Conservation (phyloP, 2,329 filamentous ascomycete species). For the Botrytis porri region DNA sequence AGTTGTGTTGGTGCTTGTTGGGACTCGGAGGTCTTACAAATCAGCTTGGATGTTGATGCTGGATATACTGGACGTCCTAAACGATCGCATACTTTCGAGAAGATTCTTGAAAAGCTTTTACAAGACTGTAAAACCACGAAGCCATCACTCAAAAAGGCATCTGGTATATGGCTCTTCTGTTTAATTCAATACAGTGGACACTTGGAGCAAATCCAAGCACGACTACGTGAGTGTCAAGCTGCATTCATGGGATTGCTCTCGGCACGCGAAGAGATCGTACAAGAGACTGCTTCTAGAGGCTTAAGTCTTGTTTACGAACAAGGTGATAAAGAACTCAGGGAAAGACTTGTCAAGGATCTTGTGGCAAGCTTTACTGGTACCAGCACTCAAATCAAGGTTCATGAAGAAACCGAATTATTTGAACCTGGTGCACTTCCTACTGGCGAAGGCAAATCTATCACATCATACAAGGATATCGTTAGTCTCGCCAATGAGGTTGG, state of each 20-base stretch:
- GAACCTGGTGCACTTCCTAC: slow-evolving; percentile 25
- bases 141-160: slow-evolving; percentile 84
- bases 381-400: slow-evolving; percentile 73
- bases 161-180: slow-evolving; percentile 92
- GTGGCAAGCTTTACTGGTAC: slow-evolving; percentile 71
- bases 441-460: slow-evolving; percentile 63
- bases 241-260: slow-evolving; percentile 86
- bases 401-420: slow-evolving; percentile 77
- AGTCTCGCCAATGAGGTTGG: slow-evolving; percentile 93
- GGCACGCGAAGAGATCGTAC: slow-evolving; percentile 88
- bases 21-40: slow-evolving; percentile 74
- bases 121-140: slow-evolving; percentile 79
- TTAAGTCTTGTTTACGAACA: slow-evolving; percentile 92
- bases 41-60: slow-evolving; percentile 72
- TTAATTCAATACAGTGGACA: slow-evolving; percentile 87
- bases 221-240: slow-evolving; percentile 74
- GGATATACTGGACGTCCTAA: slow-evolving; percentile 43
- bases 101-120: slow-evolving; percentile 66
- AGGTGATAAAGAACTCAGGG: slow-evolving; percentile 74
- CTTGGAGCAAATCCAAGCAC: slow-evolving; percentile 67
- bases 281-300: slow-evolving; percentile 90
- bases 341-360: slow-evolving; percentile 70
- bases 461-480: slow-evolving; percentile 97
- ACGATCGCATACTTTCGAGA: slow-evolving; percentile 41
- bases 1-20: slow-evolving; percentile 75